Base-by-base conservation (phyloP, 192 early-diverging fungal genomes). In the Chytriomyces hyalinus region DNA sequence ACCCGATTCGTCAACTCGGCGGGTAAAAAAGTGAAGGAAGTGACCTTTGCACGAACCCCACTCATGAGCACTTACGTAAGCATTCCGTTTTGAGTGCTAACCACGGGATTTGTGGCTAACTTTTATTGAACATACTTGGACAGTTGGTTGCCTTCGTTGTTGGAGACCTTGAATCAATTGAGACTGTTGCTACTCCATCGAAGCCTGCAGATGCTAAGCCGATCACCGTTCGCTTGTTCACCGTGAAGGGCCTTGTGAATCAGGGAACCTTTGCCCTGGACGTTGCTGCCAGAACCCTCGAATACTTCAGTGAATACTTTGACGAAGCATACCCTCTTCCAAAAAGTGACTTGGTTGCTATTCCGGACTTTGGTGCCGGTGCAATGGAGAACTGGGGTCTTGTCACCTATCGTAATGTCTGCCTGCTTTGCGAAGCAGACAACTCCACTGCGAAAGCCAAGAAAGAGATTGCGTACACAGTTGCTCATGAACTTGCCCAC, bases 101-200 rank as follows among this genome's bases (percentile, higher is more conserved):
- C 11, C 49, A 20, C 50, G 8, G 60, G 20, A 17, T 7, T 74
- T 76, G 13, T 76, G 36, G 45, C 8, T 22, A 20, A 22, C 24
- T 17, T 61, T 70, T 73, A 11, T 44, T 36, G 22, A 75, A n/a
- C 2, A 24, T 59, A 20, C 28, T 77, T 61, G 7, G 28, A 60
- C 80, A 84, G 86, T 84, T 95, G 24, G 79, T 98, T n/a, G 97
- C 97, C 0, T 95, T 95, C 78, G 90, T 92, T 69, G 92, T 97
- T 44, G 97, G 95, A 67, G 94, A 95, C 59, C 91, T 97, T 63
- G 97, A 96, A 67, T 97, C 93, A 79, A 90, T 98, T 78, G 97
- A 98, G 84, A 87, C 87, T 45, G 70, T 80, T 10, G 92, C 95
- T 64, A 84, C 84, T 60, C 92, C 91, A 70, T 86, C 84, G 64